A percentile compares a stretch with the other conserved stretches of the same genome.
Conservation (phyloP, 331 rosid species). For the Prunus yedoensis region DNA sequence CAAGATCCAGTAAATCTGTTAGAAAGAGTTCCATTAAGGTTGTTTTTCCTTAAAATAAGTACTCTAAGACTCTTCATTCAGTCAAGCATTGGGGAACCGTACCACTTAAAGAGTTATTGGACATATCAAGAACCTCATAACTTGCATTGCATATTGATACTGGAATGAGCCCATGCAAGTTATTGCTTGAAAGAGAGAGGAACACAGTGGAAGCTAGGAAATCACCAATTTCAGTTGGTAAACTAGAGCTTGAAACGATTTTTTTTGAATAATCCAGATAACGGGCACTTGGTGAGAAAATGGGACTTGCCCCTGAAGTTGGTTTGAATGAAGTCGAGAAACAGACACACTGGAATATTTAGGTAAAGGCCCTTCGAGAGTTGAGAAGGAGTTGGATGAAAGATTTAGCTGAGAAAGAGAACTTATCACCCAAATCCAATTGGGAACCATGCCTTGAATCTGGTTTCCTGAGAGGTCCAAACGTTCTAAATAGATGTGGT, state of each 20-base stretch:
- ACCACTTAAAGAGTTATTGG: constrained; percentile 42
- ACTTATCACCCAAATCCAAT: constrained; percentile 50
- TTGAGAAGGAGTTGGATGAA: constrained; percentile 14
- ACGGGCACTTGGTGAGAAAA: neutral
- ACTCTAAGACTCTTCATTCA: constrained; percentile 38
- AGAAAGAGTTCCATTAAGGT: constrained; percentile 30
- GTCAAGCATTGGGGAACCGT: constrained; percentile 45
- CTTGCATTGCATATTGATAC: constrained; percentile 47
- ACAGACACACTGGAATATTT: neutral
- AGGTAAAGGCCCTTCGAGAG: constrained; percentile 30
- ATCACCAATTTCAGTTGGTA: constrained; percentile 11
- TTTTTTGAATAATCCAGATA: constrained; percentile 31
- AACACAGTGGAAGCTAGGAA: neutral
- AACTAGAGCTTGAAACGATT: constrained; percentile 23
- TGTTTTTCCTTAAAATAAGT: constrained; percentile 45
- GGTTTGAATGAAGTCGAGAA: constrained; percentile 47
- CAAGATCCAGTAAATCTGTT: constrained; percentile 39
- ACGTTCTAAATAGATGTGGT: constrained; percentile 3
- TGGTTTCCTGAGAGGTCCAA: constrained; percentile 62
- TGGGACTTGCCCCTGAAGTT: constrained; percentile 24
- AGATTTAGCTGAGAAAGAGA: neutral
- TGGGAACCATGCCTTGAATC: constrained; percentile 42
- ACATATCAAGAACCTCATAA: constrained; percentile 67
- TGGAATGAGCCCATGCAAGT: too few species aligned
- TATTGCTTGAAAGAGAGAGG: constrained; percentile 54